phyloP scores from a whole-genome alignment of 306 rosid species.

The Sindora glabra region DNA sequence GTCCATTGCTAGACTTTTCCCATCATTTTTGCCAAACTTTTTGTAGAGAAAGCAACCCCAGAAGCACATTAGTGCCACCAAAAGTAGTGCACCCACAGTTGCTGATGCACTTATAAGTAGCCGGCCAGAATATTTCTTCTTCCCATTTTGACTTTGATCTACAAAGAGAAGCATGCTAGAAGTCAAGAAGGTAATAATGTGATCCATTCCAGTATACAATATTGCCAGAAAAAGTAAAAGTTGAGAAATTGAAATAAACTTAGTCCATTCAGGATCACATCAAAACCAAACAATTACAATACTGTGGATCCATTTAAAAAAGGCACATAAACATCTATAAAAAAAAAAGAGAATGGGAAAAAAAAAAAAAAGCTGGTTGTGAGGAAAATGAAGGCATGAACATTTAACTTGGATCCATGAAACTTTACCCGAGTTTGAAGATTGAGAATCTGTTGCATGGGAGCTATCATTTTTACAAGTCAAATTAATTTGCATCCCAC shows the following conservation, averaged over 20 bases:
- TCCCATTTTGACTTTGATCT: constrained; percentile 60
- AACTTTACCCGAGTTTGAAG: constrained; percentile 47
- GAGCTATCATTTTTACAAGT: constrained; percentile 64
- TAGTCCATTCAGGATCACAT: constrained; percentile 1
- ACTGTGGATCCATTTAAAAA: too few species aligned
- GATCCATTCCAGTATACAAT: constrained; percentile 5
- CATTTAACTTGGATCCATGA: constrained; percentile 2
- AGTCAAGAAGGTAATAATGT: constrained; percentile 4
- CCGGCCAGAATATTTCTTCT: constrained; percentile 84
- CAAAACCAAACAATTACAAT: constrained; percentile 12
- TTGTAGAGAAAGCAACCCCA: too few species aligned
- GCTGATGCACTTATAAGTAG: constrained; percentile 96
- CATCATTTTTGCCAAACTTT: constrained; percentile 81
- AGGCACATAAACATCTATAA: too few species aligned
- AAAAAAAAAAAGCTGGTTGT: not conserved
- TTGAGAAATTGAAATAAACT: not conserved
- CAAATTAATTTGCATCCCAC: constrained; percentile 63
- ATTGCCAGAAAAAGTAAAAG: not conserved
- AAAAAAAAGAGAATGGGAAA: too few species aligned
- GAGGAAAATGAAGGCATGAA: constrained; percentile 6
- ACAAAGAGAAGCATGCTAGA: too few species aligned
- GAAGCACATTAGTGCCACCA: too few species aligned
- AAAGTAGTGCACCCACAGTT: constrained; percentile 93
- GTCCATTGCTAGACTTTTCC: constrained; percentile 61
- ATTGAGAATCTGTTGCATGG: constrained; percentile 30